Conservation (phyloP, 164 flowering plant species). For the Brasenia schreberi region DNA sequence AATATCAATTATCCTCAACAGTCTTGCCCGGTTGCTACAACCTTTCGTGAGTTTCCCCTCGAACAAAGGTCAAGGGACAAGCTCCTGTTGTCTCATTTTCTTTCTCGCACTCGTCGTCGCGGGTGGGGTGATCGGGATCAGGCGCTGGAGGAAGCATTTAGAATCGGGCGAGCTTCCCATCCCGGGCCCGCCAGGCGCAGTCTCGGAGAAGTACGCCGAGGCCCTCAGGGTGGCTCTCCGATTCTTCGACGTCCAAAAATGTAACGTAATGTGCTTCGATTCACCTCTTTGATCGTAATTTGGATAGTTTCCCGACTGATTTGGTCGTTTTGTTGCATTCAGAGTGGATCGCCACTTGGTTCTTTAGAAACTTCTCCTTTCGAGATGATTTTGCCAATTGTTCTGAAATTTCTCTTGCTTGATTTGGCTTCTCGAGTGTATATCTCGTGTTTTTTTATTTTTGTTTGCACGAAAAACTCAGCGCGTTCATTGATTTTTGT, state of each 20-base stretch:
- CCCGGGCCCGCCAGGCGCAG: slow-evolving; percentile 88
- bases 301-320: background rate
- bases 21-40: no score
- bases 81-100: slow-evolving; percentile 47
- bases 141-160: slow-evolving; percentile 17
- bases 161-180: slow-evolving; percentile 33
- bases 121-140: slow-evolving; percentile 29
- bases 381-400: background rate
- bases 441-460: no score
- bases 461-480: no score
- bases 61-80: no score
- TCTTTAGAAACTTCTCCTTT: background rate
- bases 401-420: background rate
- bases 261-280: slow-evolving; percentile 20
- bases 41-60: no score
- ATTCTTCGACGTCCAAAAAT: slow-evolving; percentile 87
- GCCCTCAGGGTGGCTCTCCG: slow-evolving; percentile 63
- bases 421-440: background rate
- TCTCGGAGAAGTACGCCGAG: slow-evolving; percentile 40
- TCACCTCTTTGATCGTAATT: no score
- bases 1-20: no score
- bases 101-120: slow-evolving; percentile 30
- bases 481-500: no score
- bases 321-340: background rate
- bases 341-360: background rate